Percentiles rank a stretch among this genome's conserved stretches.
phyloP scores from a whole-genome alignment of 371 early-diverging fungal species.

The Apophysomyces ossiformis region DNA sequence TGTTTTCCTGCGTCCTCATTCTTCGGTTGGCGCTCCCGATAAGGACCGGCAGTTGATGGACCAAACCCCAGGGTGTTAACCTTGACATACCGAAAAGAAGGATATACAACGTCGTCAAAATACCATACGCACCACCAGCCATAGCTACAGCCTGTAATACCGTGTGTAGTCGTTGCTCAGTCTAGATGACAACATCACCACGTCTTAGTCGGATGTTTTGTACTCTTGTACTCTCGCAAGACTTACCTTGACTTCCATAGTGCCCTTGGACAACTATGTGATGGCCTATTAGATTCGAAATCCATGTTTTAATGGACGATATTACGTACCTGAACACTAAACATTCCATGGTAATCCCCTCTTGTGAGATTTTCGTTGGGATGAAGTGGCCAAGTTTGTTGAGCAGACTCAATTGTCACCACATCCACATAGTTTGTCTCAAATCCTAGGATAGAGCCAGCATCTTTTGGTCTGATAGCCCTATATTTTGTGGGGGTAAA shows the following conservation, averaged over 20 bases:
- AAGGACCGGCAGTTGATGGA: conserved; percentile 38
- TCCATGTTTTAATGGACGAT: no score
- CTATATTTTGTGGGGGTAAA: conserved; percentile 32
- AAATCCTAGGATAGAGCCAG: conserved; percentile 36
- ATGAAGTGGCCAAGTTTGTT: conserved; percentile 39
- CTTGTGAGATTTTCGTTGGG: conserved; percentile 17
- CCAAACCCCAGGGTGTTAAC: conserved; percentile 46
- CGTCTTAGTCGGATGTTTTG: neutral
- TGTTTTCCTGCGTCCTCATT: neutral
- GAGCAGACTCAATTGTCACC: conserved; percentile 27
- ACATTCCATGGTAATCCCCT: conserved; percentile 33
- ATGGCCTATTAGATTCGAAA: no score
- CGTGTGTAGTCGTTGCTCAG: conserved; percentile 46
- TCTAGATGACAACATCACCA: conserved; percentile 18
- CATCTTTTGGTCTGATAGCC: conserved; percentile 34
- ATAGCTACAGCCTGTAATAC: conserved; percentile 41
- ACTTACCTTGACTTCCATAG: conserved; percentile 39
- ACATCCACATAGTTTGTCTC: conserved; percentile 43
- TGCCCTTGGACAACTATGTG: conserved; percentile 25
- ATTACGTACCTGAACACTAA: conserved; percentile 30
- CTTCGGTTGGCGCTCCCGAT: conserved; percentile 20
- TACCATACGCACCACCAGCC: conserved; percentile 48
- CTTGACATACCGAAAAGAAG: conserved; percentile 49
- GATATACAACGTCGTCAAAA: conserved; percentile 44
- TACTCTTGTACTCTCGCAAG: neutral